Conservation (phyloP, 1,139 yeast species). For the Magnusiomyces starmeri region DNA sequence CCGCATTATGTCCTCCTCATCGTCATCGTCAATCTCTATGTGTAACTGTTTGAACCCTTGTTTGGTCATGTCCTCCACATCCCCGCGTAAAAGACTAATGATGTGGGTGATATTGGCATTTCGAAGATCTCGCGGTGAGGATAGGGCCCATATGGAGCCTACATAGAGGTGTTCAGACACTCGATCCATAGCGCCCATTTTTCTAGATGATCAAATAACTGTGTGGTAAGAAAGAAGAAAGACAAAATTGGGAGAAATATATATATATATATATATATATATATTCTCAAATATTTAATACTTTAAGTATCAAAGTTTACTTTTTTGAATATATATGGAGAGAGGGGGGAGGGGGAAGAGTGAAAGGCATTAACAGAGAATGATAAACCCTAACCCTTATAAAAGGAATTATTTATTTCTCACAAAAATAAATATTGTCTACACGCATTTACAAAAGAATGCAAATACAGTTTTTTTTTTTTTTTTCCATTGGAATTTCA, state of each 20-base stretch:
- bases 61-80: conserved; percentile 30
- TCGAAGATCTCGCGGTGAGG: conserved; percentile 26
- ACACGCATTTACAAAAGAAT: too few species aligned
- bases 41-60: conserved; percentile 47
- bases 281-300: background rate
- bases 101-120: conserved; percentile 51
- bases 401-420: too few species aligned
- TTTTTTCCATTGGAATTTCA: background rate
- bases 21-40: conserved; percentile 60
- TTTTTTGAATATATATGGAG: background rate
- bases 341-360: background rate
- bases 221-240: too few species aligned
- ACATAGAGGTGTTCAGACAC: conserved; percentile 31
- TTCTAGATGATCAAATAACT: too few species aligned
- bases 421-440: too few species aligned
- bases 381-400: background rate
- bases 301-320: background rate
- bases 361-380: background rate
- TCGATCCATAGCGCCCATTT: conserved; percentile 26
- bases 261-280: too few species aligned
- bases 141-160: conserved; percentile 31
- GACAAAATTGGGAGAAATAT: too few species aligned
- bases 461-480: too few species aligned
- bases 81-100: conserved; percentile 59
- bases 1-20: conserved; percentile 54